Conservation (phyloP, 495 filamentous ascomycete genomes). For the Astrocystis sublimbata region DNA sequence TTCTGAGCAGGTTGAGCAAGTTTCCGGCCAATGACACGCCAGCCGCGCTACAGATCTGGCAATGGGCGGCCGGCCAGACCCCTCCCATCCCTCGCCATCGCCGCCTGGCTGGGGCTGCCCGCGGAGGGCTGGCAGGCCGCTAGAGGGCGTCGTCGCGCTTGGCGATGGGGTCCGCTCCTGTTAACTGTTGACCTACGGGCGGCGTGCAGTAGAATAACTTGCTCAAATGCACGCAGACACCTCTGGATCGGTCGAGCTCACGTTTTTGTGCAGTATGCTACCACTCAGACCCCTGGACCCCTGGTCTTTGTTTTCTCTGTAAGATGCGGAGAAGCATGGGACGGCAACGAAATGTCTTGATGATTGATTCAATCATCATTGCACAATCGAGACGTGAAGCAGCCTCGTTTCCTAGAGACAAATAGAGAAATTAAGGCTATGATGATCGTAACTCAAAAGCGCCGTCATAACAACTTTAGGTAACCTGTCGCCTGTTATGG, state of each 20-base stretch:
- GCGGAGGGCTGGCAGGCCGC: too few species aligned
- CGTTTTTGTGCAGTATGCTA: background rate
- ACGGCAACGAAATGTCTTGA: background rate
- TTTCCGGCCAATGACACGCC: slow-evolving; percentile 20
- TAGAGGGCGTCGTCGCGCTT: background rate
- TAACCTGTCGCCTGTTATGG: too few species aligned
- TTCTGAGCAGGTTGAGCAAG: slow-evolving; percentile 21
- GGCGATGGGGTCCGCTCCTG: slow-evolving; percentile 6
- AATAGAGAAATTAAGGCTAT: too few species aligned
- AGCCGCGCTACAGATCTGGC: background rate
- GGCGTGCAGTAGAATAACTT: slow-evolving; percentile 15
- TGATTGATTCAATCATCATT: background rate
- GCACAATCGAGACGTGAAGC: too few species aligned
- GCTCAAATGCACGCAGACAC: slow-evolving; percentile 23
- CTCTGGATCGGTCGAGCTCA: background rate
- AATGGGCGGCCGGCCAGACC: background rate
- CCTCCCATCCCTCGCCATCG: too few species aligned
- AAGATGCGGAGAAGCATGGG: slow-evolving; percentile 9
- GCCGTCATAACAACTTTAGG: too few species aligned
- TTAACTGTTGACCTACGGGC: background rate
- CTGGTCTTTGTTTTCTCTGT: background rate
- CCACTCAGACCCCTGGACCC: background rate
- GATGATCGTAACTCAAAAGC: too few species aligned
- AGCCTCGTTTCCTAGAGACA: too few species aligned
- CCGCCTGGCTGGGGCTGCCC: too few species aligned